Percentiles rank a stretch among this genome's conserved stretches.
Evolutionary conservation across 2,329 filamentous ascomycete species (phyloP).

Genomic region (Metarhizium robertsii): DNA sequence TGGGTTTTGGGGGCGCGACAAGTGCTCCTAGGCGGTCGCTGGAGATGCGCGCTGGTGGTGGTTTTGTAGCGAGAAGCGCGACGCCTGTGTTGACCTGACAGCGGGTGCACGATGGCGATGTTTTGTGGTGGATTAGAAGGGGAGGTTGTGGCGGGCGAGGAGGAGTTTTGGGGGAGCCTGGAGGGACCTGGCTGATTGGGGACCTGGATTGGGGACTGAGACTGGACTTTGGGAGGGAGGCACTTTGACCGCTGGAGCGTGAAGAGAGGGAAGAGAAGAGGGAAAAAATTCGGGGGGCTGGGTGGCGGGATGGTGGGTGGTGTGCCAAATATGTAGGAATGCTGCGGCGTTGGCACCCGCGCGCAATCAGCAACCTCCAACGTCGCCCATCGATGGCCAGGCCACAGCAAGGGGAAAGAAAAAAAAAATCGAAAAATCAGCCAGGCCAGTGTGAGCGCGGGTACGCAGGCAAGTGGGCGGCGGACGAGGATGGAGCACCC

Average conservation of each 20-base stretch:
- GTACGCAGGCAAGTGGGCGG: neutral
- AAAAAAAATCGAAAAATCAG: neutral
- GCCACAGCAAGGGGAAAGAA: neutral
- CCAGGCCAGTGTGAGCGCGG: neutral
- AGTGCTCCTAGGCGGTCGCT: slow-evolving; percentile 1
- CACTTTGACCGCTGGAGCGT: neutral
- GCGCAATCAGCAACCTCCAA: slow-evolving; percentile 21
- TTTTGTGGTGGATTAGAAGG: slow-evolving; percentile 3
- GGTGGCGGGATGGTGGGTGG: slow-evolving; percentile 21
- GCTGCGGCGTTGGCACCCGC: slow-evolving; percentile 11
- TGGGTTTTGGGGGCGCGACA: slow-evolving; percentile 3
- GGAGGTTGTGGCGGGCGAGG: neutral
- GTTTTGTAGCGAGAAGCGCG: slow-evolving; percentile 3
- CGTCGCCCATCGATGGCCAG: neutral
- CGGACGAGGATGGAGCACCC: neutral
- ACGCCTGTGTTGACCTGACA: slow-evolving; percentile 3
- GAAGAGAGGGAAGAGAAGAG: slow-evolving; percentile 6
- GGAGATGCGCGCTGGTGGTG: slow-evolving; percentile 12
- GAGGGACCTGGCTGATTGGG: slow-evolving; percentile 1
- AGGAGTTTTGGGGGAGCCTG: slow-evolving; percentile 6
- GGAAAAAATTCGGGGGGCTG: slow-evolving; percentile 19
- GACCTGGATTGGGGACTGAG: neutral
- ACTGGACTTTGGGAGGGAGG: neutral
- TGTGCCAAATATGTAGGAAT: slow-evolving; percentile 27
- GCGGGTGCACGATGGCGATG: slow-evolving; percentile 6